These are phyloP conservation scores for Candida loeiensis DNA, from an alignment of 805 yeast species.

Conservation along the genomic window DNA sequence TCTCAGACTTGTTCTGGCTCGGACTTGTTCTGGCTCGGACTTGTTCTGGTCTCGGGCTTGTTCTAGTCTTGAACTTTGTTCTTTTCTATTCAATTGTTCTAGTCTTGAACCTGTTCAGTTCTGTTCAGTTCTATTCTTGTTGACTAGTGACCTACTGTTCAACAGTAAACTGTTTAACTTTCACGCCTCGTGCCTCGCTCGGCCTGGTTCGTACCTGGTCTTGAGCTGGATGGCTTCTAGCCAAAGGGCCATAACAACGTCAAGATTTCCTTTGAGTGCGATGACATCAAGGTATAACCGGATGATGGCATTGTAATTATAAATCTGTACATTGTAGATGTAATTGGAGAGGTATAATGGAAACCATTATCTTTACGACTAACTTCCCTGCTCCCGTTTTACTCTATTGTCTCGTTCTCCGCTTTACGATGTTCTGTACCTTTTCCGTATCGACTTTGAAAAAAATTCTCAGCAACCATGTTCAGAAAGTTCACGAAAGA, in stretches of 20 bases:
- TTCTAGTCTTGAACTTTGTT: too few species aligned
- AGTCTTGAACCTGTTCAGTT: too few species aligned
- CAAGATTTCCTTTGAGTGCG: constrained; percentile 46
- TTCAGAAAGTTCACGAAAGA: constrained; percentile 71
- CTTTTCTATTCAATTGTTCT: too few species aligned
- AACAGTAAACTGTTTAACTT: too few species aligned
- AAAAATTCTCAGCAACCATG: constrained; percentile 29
- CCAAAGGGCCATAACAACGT: constrained; percentile 38
- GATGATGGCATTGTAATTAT: constrained; percentile 47
- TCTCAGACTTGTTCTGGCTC: too few species aligned
- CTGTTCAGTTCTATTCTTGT: too few species aligned
- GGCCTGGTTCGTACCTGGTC: constrained; percentile 32
- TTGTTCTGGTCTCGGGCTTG: too few species aligned
- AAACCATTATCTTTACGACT: too few species aligned
- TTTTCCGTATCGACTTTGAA: not conserved
- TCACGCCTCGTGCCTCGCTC: constrained; percentile 49
- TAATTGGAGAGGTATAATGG: too few species aligned
- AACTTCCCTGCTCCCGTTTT: not conserved
- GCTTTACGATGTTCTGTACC: not conserved
- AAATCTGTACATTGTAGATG: constrained; percentile 35
- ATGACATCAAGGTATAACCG: constrained; percentile 35
- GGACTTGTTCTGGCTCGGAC: too few species aligned
- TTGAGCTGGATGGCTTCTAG: constrained; percentile 42
- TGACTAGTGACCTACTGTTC: too few species aligned
- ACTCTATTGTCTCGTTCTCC: too few species aligned